phyloP scores from a whole-genome alignment of 2,329 filamentous ascomycete species.

The Penicillium verrucosum region DNA sequence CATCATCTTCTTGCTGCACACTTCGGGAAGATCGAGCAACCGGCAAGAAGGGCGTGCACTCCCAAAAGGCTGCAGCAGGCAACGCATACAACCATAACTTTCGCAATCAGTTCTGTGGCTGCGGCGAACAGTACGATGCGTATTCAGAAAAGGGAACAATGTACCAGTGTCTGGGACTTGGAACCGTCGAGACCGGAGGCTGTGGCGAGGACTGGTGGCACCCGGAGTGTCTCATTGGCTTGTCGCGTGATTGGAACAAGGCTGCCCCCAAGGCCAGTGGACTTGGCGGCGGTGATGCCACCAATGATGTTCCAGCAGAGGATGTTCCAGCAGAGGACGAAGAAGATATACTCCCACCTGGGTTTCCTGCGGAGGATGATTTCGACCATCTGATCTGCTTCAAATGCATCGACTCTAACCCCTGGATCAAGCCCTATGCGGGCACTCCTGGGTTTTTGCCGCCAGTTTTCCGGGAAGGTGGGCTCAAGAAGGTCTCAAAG shows the following conservation, averaged over 20 bases:
- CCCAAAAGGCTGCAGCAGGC: slow-evolving; percentile 63
- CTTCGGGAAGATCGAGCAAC: slow-evolving; percentile 71
- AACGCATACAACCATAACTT: slow-evolving; percentile 98
- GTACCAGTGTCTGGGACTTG: slow-evolving; percentile 92
- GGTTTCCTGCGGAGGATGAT: slow-evolving; percentile 83
- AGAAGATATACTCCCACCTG: slow-evolving; percentile 68
- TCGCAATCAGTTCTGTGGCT: slow-evolving; percentile 86
- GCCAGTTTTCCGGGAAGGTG: slow-evolving; percentile 57
- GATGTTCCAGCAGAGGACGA: slow-evolving; percentile 48
- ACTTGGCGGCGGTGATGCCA: slow-evolving; percentile 26
- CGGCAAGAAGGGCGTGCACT: slow-evolving; percentile 74
- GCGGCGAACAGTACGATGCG: slow-evolving; percentile 81
- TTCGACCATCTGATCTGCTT: slow-evolving; percentile 93
- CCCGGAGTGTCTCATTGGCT: slow-evolving; percentile 81
- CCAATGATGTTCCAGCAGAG: slow-evolving; percentile 38
- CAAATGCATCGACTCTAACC: slow-evolving; percentile 81
- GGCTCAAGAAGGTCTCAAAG: slow-evolving; percentile 11
- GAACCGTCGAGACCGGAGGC: slow-evolving; percentile 73
- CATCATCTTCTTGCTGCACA: slow-evolving; percentile 67
- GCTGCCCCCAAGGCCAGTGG: slow-evolving; percentile 10
- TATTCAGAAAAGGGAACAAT: slow-evolving; percentile 91
- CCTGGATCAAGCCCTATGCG: slow-evolving; percentile 90
- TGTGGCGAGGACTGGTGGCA: slow-evolving; percentile 99
- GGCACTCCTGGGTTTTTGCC: slow-evolving; percentile 74
- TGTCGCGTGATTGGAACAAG: slow-evolving; percentile 65